Conservation (phyloP, 169 alveolate species). For the Plasmodium gaboni region DNA sequence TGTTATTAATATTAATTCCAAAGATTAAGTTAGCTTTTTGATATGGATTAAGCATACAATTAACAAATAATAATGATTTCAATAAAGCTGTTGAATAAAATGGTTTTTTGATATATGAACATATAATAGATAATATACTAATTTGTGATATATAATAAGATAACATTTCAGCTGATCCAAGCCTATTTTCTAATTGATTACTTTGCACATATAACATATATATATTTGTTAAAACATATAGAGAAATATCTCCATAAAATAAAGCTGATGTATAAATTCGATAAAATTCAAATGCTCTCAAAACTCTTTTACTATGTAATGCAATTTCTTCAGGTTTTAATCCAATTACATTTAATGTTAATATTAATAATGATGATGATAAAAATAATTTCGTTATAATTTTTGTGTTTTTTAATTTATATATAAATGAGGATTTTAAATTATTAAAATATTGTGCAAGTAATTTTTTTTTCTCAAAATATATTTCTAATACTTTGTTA, state of each 20-base stretch:
- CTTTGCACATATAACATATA: constrained; percentile 72
- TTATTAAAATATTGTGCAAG: constrained; percentile 27
- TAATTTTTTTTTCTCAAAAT: constrained; percentile 12
- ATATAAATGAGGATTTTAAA: constrained; percentile 37
- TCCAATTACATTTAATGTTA: constrained; percentile 42
- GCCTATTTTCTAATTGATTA: constrained; percentile 27
- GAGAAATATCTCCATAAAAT: constrained; percentile 69
- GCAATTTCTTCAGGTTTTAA: constrained; percentile 74
- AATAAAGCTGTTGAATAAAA: constrained; percentile 65
- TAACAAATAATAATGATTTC: constrained; percentile 53
- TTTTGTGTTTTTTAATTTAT: constrained; percentile 39
- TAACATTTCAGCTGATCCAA: constrained; percentile 64
- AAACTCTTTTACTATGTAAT: constrained; percentile 58
- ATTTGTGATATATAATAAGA: constrained; percentile 69
- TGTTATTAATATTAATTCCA: constrained; percentile 65
- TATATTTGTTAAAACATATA: constrained; percentile 64
- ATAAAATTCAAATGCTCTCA: constrained; percentile 72
- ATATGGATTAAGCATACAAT: constrained; percentile 70
- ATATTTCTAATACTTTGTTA: constrained; percentile 23
- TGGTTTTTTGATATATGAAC: constrained; percentile 64
- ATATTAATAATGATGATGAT: constrained; percentile 36
- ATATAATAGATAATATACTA: constrained; percentile 33
- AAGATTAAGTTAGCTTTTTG: constrained; percentile 64
- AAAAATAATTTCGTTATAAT: constrained; percentile 57
- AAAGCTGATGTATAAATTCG: constrained; percentile 70